Evolutionary conservation across 148 eudicot species (phyloP).

Genomic region (Fagopyrum homotropicum): DNA sequence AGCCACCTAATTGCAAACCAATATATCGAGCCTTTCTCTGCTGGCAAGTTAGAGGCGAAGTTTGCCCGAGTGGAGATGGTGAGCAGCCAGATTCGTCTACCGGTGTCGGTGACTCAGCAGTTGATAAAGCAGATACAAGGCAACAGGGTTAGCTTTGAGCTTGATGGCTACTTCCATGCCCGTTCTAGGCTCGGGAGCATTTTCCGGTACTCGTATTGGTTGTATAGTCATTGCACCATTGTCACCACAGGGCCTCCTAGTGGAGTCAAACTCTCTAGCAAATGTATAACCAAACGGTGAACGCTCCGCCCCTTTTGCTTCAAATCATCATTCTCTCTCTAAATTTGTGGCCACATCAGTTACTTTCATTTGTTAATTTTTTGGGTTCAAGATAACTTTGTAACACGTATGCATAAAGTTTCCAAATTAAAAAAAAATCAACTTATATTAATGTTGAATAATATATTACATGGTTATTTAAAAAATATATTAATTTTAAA

Average conservation of each 20-base stretch:
- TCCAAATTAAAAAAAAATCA: no score
- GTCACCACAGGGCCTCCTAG: conserved; percentile 59
- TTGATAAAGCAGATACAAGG: conserved; percentile 38
- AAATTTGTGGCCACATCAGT: no score
- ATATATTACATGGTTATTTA: no score
- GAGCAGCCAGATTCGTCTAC: conserved; percentile 63
- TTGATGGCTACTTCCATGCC: conserved; percentile 48
- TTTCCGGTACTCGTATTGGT: conserved; percentile 58
- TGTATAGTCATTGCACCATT: conserved; percentile 47
- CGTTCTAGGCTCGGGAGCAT: conserved; percentile 52
- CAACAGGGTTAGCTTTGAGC: conserved; percentile 41
- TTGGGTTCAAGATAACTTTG: no score
- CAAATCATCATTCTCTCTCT: no score
- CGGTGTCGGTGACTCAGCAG: conserved; percentile 23
- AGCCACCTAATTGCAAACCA: conserved; percentile 44
- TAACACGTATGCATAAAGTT: no score
- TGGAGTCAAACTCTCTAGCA: conserved; percentile 44
- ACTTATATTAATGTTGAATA: no score
- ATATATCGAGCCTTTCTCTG: conserved; percentile 55
- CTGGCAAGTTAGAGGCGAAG: conserved; percentile 32
- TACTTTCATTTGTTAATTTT: no score
- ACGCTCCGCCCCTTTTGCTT: no score
- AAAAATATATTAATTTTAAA: no score
- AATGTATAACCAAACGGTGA: conserved; percentile 54
- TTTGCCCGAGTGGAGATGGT: conserved; percentile 47